Base-by-base conservation (phyloP, 2,329 filamentous ascomycete species). In the Aspergillus ruber region DNA sequence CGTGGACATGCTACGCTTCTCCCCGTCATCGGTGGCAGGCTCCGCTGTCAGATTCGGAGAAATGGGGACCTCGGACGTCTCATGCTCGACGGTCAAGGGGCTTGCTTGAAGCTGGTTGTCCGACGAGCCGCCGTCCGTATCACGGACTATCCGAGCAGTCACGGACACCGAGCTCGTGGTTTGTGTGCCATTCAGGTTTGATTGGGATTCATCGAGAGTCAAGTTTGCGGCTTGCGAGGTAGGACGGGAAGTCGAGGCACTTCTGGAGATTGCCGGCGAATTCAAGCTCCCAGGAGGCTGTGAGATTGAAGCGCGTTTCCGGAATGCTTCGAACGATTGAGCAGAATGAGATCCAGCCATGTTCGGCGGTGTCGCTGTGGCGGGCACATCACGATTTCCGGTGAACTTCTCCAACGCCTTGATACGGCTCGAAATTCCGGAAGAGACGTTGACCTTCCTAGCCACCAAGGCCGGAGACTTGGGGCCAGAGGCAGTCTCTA, bases 351-450 rank as follows among this genome's bases (percentile, higher is more conserved):
- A 75, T 5, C 75, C 74, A 3, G 77, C 73, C 20, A 67, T 49
- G 56, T 60, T 50, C 51, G 59, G 52, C 55, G 46, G 46, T 25
- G 59, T 46, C 60, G 46, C 61, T 53, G 53, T 53, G 8, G 40
- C 21, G 13, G 64, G 56, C 40, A 66, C 52, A 55, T 67, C 58
- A 48, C 64, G 57, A 69, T 50, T 84, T 78, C 55, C 74, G 3
- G 76, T 76, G 47, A 93, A 78, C 66, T 89, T 90, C 63, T 95
- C 88, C 45, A 98, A 75, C 6, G 90, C 90, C 68, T 95, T 94
- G 66, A 97, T 97, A 38, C 93, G 85, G 65, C 91, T 88, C 3
- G 91, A 94, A 51, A 98, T 96, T 56, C 88, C 90, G 7, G 87
- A 90, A 6, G 89, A 90, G 20, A 97, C 80, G 59, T 88, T 93